A percentile compares a stretch with the other conserved stretches of the same genome.
These are phyloP conservation scores for Dactylonectria estremocensis DNA, from an alignment of 2,329 filamentous ascomycete species.

Conservation along the genomic window DNA sequence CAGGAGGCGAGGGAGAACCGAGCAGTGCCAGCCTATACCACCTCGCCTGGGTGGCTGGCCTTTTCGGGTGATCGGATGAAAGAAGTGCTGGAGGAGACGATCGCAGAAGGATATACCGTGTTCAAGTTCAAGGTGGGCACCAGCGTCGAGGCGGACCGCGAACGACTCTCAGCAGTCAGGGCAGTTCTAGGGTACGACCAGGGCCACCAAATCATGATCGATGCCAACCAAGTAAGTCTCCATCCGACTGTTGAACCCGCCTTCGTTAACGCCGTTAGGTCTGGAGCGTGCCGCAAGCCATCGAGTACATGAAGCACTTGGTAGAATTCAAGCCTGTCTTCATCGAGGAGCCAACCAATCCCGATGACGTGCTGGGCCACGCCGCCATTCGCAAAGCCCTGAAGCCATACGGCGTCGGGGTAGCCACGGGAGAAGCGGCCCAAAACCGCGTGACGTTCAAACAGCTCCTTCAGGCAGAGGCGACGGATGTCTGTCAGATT, in stretches of 20 bases:
- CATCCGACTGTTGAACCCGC: background rate
- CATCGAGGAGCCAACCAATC: conserved; percentile 93
- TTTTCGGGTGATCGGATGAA: conserved; percentile 92
- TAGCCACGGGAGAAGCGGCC: conserved; percentile 95
- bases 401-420: conserved; percentile 80
- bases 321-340: conserved; percentile 91
- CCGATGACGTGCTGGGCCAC: conserved; percentile 91
- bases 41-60: conserved; percentile 91
- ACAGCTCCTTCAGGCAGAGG: conserved; percentile 84
- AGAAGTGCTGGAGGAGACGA: conserved; percentile 79
- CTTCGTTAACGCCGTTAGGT: conserved; percentile 57
- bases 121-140: conserved; percentile 94
- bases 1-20: conserved; percentile 79
- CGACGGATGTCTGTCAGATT: conserved; percentile 90
- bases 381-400: conserved; percentile 87
- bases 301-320: conserved; percentile 87
- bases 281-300: conserved; percentile 92
- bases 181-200: conserved; percentile 86
- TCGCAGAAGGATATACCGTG: conserved; percentile 83
- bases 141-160: conserved; percentile 78
- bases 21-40: conserved; percentile 92
- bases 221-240: conserved; percentile 80
- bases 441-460: conserved; percentile 96
- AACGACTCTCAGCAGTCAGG: conserved; percentile 80
- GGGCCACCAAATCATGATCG: conserved; percentile 90